A percentile compares a stretch with the other conserved stretches of the same genome.
These are phyloP conservation scores for Raphanus raphanistrum DNA, from an alignment of 345 rosid species.

Conservation along the genomic window DNA sequence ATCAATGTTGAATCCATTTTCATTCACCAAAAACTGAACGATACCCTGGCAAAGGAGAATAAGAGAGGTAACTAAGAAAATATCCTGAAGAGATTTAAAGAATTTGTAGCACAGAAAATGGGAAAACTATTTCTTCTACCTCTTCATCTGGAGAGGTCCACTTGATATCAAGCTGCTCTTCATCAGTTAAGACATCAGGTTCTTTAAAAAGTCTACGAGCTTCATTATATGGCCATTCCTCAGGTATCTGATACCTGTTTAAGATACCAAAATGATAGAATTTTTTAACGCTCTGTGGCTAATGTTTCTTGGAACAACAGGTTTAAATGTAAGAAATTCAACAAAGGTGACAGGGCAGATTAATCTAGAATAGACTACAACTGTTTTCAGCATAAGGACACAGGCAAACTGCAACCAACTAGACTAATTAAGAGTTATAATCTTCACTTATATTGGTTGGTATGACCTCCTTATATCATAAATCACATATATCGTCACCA, in stretches of 20 bases:
- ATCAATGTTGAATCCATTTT: slow-evolving; percentile 86
- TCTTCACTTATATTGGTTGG: slow-evolving; percentile 8
- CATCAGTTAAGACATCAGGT: slow-evolving; percentile 61
- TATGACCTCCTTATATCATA: neutral
- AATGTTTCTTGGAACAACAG: neutral
- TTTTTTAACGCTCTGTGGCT: neutral
- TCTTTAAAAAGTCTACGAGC: slow-evolving; percentile 81
- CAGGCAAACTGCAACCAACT: slow-evolving; percentile 1
- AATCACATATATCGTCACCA: neutral
- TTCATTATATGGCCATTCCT: slow-evolving; percentile 85
- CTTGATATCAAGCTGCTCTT: slow-evolving; percentile 71
- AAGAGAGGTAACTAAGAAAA: neutral
- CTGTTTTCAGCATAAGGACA: neutral
- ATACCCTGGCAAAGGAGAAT: slow-evolving; percentile 48
- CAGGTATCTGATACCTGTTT: slow-evolving; percentile 78
- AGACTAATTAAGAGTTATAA: neutral
- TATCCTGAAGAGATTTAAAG: neutral
- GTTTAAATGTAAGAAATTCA: no score
- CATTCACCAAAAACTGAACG: slow-evolving; percentile 70
- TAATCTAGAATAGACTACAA: no score
- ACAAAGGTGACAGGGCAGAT: no score
- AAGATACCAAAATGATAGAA: neutral
- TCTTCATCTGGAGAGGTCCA: slow-evolving; percentile 92
- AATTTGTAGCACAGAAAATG: slow-evolving; percentile 3
- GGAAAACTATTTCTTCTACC: slow-evolving; percentile 44